Conservation (phyloP, 768 basidiomycete species). For the Lepiota brunneoincarnata region DNA sequence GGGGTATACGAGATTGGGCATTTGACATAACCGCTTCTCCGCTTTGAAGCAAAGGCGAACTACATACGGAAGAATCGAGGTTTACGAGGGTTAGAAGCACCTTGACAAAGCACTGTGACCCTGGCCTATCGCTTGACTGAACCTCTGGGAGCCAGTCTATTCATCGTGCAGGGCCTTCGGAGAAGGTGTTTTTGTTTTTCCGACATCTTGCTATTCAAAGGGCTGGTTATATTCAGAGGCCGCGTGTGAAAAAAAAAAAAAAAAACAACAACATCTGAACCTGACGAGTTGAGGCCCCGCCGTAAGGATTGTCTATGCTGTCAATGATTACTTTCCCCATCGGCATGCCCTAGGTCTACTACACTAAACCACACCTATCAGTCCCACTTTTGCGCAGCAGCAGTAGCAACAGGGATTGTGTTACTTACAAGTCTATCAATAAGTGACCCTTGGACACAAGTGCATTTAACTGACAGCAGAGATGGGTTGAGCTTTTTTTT, state of each 20-base stretch:
- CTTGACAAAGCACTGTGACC: not conserved
- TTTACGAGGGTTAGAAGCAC: not conserved
- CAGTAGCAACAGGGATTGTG: not conserved
- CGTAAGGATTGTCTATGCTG: not conserved
- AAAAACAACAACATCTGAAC: not conserved
- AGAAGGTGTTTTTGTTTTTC: not conserved
- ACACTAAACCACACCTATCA: not conserved
- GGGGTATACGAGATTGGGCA: no score
- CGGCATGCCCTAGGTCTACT: not conserved
- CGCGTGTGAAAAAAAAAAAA: not conserved
- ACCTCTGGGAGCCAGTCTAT: not conserved
- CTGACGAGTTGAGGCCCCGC: not conserved
- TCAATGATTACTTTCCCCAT: not conserved
- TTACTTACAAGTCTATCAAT: not conserved
- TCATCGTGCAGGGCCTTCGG: not conserved
- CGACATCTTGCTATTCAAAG: not conserved
- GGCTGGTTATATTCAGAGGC: not conserved
- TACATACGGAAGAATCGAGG: not conserved
- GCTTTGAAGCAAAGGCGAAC: no score
- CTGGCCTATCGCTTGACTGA: not conserved
- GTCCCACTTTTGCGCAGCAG: not conserved
- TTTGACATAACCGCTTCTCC: no score
- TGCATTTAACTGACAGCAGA: not conserved
- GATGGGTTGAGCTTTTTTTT: not conserved
- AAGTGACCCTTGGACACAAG: not conserved